phyloP scores from a whole-genome alignment of 2,329 filamentous ascomycete species.

The Shiraia sp. region DNA sequence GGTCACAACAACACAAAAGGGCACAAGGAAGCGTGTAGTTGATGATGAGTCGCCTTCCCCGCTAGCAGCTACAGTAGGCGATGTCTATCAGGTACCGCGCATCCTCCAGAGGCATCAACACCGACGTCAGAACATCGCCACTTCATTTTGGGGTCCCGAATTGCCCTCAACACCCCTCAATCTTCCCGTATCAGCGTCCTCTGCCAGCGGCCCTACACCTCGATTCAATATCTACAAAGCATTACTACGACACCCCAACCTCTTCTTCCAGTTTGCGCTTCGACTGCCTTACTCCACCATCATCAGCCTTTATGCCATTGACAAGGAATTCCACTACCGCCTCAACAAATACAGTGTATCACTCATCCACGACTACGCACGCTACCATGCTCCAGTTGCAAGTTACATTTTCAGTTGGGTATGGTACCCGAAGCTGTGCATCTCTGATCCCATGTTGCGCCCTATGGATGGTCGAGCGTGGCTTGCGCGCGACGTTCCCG shows the following conservation, averaged over 20 bases:
- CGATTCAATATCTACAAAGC: slow-evolving; percentile 42
- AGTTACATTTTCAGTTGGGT: slow-evolving; percentile 63
- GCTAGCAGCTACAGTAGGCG: background rate
- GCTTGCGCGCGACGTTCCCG: slow-evolving; percentile 56
- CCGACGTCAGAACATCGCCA: slow-evolving; percentile 26
- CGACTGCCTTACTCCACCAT: slow-evolving; percentile 27
- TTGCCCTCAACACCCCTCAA: slow-evolving; percentile 2
- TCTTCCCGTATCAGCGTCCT: background rate
- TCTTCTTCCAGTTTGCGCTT: slow-evolving; percentile 41
- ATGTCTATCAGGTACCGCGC: slow-evolving; percentile 5
- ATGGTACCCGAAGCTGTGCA: slow-evolving; percentile 61
- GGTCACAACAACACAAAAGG: too few relatives aligned
- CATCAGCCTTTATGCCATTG: slow-evolving; percentile 42
- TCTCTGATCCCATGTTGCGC: slow-evolving; percentile 62
- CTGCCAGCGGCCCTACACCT: background rate
- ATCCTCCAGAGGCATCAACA: slow-evolving; percentile 28
- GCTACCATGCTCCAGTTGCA: slow-evolving; percentile 59
- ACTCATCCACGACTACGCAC: slow-evolving; percentile 60
- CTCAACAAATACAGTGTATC: slow-evolving; percentile 58
- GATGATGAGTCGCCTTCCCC: slow-evolving; percentile 6
- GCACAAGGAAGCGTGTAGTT: slow-evolving; percentile 19
- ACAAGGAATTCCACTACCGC: slow-evolving; percentile 46
- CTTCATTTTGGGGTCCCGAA: slow-evolving; percentile 20
- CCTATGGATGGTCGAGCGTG: slow-evolving; percentile 44
- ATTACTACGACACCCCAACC: slow-evolving; percentile 39